These are phyloP conservation scores for Zygosaccharomyces sapae DNA, from an alignment of 1,139 yeast species.

Conservation along the genomic window DNA sequence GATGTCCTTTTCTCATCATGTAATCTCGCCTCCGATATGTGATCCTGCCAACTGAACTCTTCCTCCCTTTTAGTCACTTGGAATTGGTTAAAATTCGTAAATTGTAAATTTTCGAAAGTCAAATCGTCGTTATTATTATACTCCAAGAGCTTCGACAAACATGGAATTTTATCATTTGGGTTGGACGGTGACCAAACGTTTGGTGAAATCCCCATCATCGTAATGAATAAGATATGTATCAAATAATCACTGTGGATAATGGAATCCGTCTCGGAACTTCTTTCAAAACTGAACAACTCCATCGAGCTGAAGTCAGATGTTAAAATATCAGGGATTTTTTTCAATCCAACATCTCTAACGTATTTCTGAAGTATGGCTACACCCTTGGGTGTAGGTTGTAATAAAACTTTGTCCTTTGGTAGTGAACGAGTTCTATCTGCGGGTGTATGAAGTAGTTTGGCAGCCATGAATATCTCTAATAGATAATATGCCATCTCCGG, in stretches of 20 bases:
- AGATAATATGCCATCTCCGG: constrained; percentile 49
- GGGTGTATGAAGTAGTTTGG: constrained; percentile 73
- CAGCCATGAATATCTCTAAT: constrained; percentile 54
- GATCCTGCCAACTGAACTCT: constrained; percentile 17
- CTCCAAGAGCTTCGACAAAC: constrained; percentile 33
- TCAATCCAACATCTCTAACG: constrained; percentile 54
- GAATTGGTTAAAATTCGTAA: constrained; percentile 12
- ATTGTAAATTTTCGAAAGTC: constrained; percentile 28
- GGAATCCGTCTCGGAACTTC: constrained; percentile 58
- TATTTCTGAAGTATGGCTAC: constrained; percentile 63
- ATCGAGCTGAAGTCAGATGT: constrained; percentile 61
- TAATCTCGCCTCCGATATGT: constrained; percentile 15
- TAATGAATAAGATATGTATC: constrained; percentile 58
- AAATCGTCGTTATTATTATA: constrained; percentile 32
- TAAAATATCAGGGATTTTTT: constrained; percentile 46
- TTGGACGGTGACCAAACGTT: constrained; percentile 63
- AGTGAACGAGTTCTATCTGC: constrained; percentile 59
- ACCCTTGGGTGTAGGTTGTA: constrained; percentile 95
- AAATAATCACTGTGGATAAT: constrained; percentile 62
- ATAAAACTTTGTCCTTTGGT: constrained; percentile 41
- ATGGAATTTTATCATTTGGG: constrained; percentile 42
- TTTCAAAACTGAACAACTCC: constrained; percentile 64
- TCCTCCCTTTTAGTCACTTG: constrained; percentile 35
- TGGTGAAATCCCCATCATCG: constrained; percentile 62
- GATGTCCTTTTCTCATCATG: constrained; percentile 39